phyloP scores from a whole-genome alignment of 768 basidiomycete genomes.

The Cystobasidiopsis lactophilus region DNA sequence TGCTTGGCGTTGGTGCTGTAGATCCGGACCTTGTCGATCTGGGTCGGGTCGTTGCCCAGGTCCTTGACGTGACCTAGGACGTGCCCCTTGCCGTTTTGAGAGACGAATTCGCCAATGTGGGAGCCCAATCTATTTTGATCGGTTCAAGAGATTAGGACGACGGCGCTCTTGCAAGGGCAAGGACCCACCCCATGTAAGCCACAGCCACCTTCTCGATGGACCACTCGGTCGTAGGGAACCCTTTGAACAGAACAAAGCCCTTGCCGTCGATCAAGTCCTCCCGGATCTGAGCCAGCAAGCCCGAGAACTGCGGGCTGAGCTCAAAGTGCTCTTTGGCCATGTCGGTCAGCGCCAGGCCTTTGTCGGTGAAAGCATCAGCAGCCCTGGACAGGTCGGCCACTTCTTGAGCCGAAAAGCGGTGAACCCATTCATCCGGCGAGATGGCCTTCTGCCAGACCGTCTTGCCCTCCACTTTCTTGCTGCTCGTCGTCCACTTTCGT shows the following conservation, averaged over 20 bases:
- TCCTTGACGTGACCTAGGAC: conserved; percentile 25
- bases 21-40: conserved; percentile 20
- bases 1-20: conserved; percentile 22
- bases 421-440: conserved; percentile 19
- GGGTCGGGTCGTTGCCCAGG: conserved; percentile 23
- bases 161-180: not conserved
- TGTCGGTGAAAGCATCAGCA: not conserved
- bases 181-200: conserved; percentile 12
- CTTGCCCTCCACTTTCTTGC: conserved; percentile 18
- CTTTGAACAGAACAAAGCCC: conserved; percentile 24
- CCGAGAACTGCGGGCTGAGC: conserved; percentile 14
- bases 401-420: conserved; percentile 17
- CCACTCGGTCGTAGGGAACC: conserved; percentile 21
- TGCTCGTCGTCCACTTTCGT: too few relatives aligned
- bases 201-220: conserved; percentile 19
- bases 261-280: conserved; percentile 21
- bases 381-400: conserved; percentile 6
- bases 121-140: conserved; percentile 20
- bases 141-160: conserved; percentile 7
- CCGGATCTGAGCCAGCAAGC: conserved; percentile 14
- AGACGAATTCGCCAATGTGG: conserved; percentile 20
- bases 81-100: conserved; percentile 21
- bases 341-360: conserved; percentile 13
- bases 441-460: conserved; percentile 23
- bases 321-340: conserved; percentile 16